Conservation (phyloP, 805 yeast species). For the Candida easanensis region DNA sequence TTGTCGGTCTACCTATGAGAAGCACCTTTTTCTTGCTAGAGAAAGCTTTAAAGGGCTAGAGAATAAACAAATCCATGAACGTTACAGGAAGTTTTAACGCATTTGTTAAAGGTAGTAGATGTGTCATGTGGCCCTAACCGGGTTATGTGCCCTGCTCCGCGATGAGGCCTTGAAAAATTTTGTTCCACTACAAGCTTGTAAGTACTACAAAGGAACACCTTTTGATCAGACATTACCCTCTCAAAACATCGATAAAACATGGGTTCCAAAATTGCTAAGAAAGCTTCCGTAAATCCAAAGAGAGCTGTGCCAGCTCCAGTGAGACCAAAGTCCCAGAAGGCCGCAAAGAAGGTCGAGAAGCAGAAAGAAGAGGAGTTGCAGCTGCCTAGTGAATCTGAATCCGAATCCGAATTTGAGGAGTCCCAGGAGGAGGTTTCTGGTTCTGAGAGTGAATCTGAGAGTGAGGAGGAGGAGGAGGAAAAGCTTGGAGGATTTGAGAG, state of each 20-base stretch:
- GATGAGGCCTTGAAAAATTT: constrained; percentile 17
- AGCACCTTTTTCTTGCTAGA: constrained; percentile 48
- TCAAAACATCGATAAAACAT: constrained; percentile 2
- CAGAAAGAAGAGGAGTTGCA: constrained; percentile 26
- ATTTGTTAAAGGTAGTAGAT: not conserved
- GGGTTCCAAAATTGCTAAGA: constrained; percentile 20
- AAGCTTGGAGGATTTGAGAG: constrained; percentile 4
- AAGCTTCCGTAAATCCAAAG: constrained; percentile 22
- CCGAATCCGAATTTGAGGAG: constrained; percentile 27
- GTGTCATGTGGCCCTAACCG: not conserved
- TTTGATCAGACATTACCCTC: not conserved
- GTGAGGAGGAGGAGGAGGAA: constrained; percentile 9
- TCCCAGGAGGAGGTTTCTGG: constrained; percentile 7
- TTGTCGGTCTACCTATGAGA: constrained; percentile 81
- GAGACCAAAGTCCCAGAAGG: constrained; percentile 9
- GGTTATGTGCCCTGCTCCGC: constrained; percentile 13
- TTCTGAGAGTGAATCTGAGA: not conserved
- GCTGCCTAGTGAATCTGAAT: constrained; percentile 29
- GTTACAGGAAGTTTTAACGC: too few relatives aligned
- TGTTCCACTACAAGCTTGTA: not conserved
- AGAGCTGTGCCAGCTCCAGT: constrained; percentile 10
- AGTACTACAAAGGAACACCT: not conserved
- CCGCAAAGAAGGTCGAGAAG: constrained; percentile 6
- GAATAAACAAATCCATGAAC: too few relatives aligned
- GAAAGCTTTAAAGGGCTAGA: constrained; percentile 10